Conservation (phyloP, 2,329 filamentous ascomycete species). For the Fusarium longipes region DNA sequence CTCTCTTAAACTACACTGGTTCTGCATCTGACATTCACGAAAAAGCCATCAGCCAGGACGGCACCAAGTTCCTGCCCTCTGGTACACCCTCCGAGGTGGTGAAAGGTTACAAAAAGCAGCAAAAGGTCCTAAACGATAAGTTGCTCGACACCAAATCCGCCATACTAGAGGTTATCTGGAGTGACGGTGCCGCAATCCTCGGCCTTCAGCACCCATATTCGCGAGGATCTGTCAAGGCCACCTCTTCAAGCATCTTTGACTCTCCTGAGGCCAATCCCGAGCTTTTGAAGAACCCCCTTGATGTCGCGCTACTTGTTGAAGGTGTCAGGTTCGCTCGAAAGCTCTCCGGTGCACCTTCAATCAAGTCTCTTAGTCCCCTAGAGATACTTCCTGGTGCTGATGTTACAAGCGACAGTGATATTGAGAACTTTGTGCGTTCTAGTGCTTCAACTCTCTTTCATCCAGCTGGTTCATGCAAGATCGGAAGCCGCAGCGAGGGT, state of each 20-base stretch:
- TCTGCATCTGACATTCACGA: constrained; percentile 15
- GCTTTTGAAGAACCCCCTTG: constrained; percentile 35
- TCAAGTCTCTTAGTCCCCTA: constrained; percentile 10
- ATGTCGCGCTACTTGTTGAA: constrained; percentile 17
- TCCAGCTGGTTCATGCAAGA: constrained; percentile 44
- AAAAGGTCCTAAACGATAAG: constrained; percentile 27
- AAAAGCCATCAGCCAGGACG: constrained; percentile 17
- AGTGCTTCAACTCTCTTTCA: constrained; percentile 33
- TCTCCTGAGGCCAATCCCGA: constrained; percentile 29
- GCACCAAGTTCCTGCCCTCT: constrained; percentile 15
- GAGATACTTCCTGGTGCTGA: constrained; percentile 24
- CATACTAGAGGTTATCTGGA: constrained; percentile 36
- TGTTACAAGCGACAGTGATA: constrained; percentile 25
- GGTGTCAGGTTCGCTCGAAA: constrained; percentile 34
- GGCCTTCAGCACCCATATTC: constrained; percentile 42
- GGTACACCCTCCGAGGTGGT: constrained; percentile 23
- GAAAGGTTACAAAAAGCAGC: constrained; percentile 33
- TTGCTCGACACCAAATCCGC: constrained; percentile 23
- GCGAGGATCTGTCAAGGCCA: constrained; percentile 36
- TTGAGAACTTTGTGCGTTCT: constrained; percentile 31
- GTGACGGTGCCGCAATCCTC: constrained; percentile 22
- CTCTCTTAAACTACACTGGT: constrained; percentile 24
- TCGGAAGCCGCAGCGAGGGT: constrained; percentile 56
- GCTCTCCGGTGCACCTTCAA: constrained; percentile 5
- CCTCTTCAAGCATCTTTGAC: constrained; percentile 32